These are phyloP conservation scores for Diaporthe citriasiana DNA, from an alignment of 2,329 filamentous ascomycete genomes.

Conservation along the genomic window DNA sequence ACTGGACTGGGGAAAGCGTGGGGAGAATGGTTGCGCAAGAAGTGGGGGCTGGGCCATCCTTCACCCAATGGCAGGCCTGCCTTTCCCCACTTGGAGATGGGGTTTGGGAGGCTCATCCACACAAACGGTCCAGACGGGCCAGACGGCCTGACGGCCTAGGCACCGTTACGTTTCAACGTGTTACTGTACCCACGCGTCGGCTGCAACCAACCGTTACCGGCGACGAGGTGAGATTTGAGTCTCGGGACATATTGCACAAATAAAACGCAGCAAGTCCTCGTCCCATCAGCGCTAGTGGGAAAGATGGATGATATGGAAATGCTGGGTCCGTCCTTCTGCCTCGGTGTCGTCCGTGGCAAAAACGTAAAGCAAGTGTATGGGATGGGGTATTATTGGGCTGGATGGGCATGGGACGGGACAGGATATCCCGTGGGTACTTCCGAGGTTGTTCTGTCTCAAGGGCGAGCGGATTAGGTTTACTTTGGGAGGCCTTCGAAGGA, in stretches of 20 bases:
- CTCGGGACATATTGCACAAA: slow-evolving; percentile 16
- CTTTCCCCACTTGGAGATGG: slow-evolving; percentile 22
- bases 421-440: slow-evolving; percentile 2
- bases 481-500: slow-evolving; percentile 26
- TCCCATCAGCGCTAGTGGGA: neutral
- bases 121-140: slow-evolving; percentile 14
- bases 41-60: slow-evolving; percentile 13
- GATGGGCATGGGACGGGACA: slow-evolving; percentile 2
- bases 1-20: slow-evolving; percentile 35
- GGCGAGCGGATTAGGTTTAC: slow-evolving; percentile 7
- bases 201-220: slow-evolving; percentile 32
- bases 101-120: slow-evolving; percentile 23
- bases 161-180: slow-evolving; percentile 22
- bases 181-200: slow-evolving; percentile 25
- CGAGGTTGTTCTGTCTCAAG: slow-evolving; percentile 9
- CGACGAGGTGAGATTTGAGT: slow-evolving; percentile 5
- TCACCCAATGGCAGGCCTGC: slow-evolving; percentile 17
- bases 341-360: slow-evolving; percentile 5
- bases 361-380: neutral
- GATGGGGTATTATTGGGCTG: slow-evolving; percentile 9
- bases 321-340: neutral
- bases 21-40: slow-evolving; percentile 19
- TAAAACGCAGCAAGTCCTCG: neutral
- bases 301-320: slow-evolving; percentile 3
- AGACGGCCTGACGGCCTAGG: slow-evolving; percentile 7